Base-by-base conservation (phyloP, 768 basidiomycete species). In the Trametopsis cervina region DNA sequence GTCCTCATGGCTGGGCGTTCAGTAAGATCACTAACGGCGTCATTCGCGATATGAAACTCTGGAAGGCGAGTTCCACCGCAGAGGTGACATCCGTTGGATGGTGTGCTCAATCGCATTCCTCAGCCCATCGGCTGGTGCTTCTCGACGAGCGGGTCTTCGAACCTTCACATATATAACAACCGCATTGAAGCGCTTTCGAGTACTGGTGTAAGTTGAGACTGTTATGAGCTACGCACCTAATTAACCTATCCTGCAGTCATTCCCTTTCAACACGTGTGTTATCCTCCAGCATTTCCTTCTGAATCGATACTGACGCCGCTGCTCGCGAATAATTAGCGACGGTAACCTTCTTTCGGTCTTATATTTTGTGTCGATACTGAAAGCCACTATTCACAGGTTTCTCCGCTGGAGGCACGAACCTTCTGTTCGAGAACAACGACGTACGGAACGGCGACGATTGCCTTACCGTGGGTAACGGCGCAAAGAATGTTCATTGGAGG, bases 401-500 rank as follows among this genome's bases (percentile, higher is more conserved):
- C 63, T 77, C 75, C 35, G 77, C 78, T 9, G 73, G 72, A 11
- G 80, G 80, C 11, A 72, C 68, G 3, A 71, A 81, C 56, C 58
- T 81, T 53, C 63, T 81, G 1, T 78, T 82, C 51, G 80, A 81
- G 56, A 66, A 76, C 56, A 81, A 81, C 47, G 58, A 72, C 50
- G 65, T 84, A 35, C 66, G 70, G 42, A 82, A 81, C 46, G 80
- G 79, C 3, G 80, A 82, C 47, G 80, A 83, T 57, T 83, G 80
- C 42, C 56, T 82, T 18, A 76, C 80, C 2, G 76, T 81, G 37
- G 73, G 74, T 0, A 78, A 63, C 54, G 78, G 78, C 13, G 75
- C 77, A 2, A 74, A 71, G 50, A 75, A 78, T 48, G 76, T 81
- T 37, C 66, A 68, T 47, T 80, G 58, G 51, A 50, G 51, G 60